phyloP scores from a whole-genome alignment of 768 basidiomycete genomes.

The Trichaptum fuscoviolaceum region DNA sequence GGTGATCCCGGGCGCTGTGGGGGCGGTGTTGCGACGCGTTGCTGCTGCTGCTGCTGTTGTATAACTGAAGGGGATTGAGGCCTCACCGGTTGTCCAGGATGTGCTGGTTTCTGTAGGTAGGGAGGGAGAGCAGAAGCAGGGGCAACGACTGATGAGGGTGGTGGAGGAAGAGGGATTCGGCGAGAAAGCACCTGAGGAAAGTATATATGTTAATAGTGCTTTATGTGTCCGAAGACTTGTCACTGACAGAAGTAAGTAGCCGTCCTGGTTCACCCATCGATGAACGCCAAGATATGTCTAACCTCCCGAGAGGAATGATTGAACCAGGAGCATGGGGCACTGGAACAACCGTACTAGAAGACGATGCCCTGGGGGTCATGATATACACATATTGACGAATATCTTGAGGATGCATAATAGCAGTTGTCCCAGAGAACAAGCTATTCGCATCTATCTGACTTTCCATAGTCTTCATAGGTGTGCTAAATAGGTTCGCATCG shows the following conservation, averaged over 20 bases:
- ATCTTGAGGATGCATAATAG: constrained; percentile 80
- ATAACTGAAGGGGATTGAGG: constrained; percentile 44
- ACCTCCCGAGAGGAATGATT: constrained; percentile 73
- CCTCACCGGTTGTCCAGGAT: constrained; percentile 37
- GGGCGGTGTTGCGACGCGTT: constrained; percentile 55
- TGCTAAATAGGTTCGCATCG: constrained; percentile 44
- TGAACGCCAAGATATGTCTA: constrained; percentile 88
- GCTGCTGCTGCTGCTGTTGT: constrained; percentile 38
- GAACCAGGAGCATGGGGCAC: constrained; percentile 57
- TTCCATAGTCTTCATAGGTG: constrained; percentile 11
- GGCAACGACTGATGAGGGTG: constrained; percentile 27
- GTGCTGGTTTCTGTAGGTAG: constrained; percentile 58
- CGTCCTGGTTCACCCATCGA: constrained; percentile 82
- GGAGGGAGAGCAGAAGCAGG: constrained; percentile 68
- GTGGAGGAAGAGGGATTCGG: constrained; percentile 54
- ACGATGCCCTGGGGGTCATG: constrained; percentile 41
- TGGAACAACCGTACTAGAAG: constrained; percentile 25
- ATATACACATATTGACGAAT: constrained; percentile 86
- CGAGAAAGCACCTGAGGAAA: constrained; percentile 63
- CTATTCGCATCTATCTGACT: constrained; percentile 13
- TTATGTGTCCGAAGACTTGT: not conserved
- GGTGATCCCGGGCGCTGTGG: constrained; percentile 13
- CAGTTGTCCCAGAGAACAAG: constrained; percentile 57
- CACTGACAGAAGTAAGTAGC: constrained; percentile 69
- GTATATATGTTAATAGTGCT: not conserved